Percentiles rank a stretch among this genome's conserved stretches.
Conservation (phyloP, 495 filamentous ascomycete species). For the Symbiotaphrina buchneri region DNA sequence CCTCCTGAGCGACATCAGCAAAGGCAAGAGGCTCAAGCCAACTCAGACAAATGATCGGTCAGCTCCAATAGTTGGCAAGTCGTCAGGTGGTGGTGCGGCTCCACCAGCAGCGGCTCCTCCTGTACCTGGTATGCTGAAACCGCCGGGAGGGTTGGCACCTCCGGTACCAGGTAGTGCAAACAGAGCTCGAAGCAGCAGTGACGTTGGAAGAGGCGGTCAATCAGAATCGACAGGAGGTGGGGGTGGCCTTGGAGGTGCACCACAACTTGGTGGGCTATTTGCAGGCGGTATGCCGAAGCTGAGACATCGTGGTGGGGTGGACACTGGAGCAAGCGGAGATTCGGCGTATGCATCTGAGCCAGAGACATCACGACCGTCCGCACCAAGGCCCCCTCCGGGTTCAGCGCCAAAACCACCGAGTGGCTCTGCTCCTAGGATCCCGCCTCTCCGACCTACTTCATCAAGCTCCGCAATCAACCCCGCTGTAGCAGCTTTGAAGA, state of each 20-base stretch:
- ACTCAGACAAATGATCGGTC: constrained; percentile 77
- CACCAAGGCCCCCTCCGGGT: constrained; percentile 7
- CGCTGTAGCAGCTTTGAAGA: constrained; percentile 37
- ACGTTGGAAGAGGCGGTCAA: constrained; percentile 27
- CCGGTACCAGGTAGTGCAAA: constrained; percentile 38
- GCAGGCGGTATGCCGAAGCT: constrained; percentile 91
- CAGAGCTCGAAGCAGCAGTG: constrained; percentile 64
- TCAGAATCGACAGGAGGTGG: constrained; percentile 13
- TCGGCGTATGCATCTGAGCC: constrained; percentile 64
- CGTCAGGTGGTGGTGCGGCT: constrained; percentile 26
- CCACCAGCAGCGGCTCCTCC: constrained; percentile 58
- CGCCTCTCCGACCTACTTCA: constrained; percentile 6
- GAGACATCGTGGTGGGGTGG: constrained; percentile 62
- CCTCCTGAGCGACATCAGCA: constrained; percentile 71
- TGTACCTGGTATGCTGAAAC: constrained; percentile 41
- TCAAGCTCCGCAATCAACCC: constrained; percentile 21
- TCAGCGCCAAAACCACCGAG: constrained; percentile 35
- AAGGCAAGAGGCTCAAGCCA: constrained; percentile 67
- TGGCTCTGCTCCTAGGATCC: constrained; percentile 9
- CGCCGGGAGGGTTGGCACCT: constrained; percentile 49
- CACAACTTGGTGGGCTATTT: constrained; percentile 76
- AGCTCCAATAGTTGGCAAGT: constrained; percentile 42
- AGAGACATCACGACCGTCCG: constrained; percentile 30
- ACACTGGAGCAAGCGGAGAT: constrained; percentile 65
- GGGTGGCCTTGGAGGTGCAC: constrained; percentile 25